These are phyloP conservation scores for Zymoseptoria tritici DNA, from an alignment of 2,329 filamentous ascomycete genomes.

Conservation along the genomic window DNA sequence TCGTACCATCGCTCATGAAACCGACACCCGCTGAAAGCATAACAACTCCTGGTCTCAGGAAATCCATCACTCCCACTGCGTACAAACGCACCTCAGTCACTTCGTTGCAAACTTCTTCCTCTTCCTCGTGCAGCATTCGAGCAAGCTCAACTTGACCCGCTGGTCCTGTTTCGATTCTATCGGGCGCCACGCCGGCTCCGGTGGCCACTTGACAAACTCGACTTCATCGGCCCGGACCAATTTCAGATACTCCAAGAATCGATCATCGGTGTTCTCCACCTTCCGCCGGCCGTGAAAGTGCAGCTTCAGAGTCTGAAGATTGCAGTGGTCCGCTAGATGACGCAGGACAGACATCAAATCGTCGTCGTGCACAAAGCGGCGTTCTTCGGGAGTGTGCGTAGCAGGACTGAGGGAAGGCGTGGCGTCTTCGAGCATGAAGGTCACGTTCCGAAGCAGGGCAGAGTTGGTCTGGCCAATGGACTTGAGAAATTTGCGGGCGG, in stretches of 20 bases:
- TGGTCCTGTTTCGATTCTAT: slow-evolving; percentile 29
- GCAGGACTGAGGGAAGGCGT: slow-evolving; percentile 34
- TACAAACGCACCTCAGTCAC: background rate
- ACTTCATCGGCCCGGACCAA: slow-evolving; percentile 40
- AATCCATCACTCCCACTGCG: background rate
- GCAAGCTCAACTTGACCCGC: slow-evolving; percentile 27
- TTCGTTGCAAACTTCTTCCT: slow-evolving; percentile 17
- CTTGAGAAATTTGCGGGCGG: slow-evolving; percentile 39
- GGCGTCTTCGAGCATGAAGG: slow-evolving; percentile 41
- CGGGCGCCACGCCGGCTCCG: slow-evolving; percentile 16
- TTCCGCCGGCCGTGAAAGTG: slow-evolving; percentile 36
- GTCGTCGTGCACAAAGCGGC: slow-evolving; percentile 44
- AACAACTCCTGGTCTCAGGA: background rate
- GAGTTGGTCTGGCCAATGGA: slow-evolving; percentile 43
- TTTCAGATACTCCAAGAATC: slow-evolving; percentile 40
- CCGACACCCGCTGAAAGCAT: background rate
- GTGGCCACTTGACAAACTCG: slow-evolving; percentile 25
- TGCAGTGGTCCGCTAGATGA: slow-evolving; percentile 34
- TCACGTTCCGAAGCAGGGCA: slow-evolving; percentile 39
- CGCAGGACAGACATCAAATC: slow-evolving; percentile 40
- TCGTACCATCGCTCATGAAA: background rate
- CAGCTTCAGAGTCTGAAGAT: slow-evolving; percentile 37
- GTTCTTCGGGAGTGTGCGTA: slow-evolving; percentile 33
- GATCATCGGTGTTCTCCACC: slow-evolving; percentile 29
- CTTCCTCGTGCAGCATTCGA: slow-evolving; percentile 17